Conservation (phyloP, 2,329 filamentous ascomycete species). For the Paraphoma chrysanthemicola region DNA sequence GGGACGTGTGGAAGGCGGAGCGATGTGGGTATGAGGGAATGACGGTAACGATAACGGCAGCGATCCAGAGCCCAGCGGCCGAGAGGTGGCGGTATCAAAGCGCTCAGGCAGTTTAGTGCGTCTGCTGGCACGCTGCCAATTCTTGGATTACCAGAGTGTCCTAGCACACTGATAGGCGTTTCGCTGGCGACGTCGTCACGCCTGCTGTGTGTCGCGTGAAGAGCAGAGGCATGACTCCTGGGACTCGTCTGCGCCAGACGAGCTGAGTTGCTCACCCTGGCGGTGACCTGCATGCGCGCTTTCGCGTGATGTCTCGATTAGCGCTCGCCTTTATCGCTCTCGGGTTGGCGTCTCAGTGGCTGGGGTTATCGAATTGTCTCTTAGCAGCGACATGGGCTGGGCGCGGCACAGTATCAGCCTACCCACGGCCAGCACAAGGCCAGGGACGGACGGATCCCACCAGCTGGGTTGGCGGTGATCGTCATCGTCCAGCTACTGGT, state of each 20-base stretch:
- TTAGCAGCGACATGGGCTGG: slow-evolving; percentile 10
- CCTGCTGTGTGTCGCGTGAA: no score
- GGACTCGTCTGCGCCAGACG: no score
- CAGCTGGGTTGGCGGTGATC: neutral
- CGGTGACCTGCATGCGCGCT: slow-evolving; percentile 1
- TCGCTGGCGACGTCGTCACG: no score
- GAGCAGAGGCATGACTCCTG: no score
- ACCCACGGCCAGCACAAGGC: no score
- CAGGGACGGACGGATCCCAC: no score
- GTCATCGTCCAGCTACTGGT: neutral
- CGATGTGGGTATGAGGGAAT: slow-evolving; percentile 17
- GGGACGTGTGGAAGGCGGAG: slow-evolving; percentile 17
- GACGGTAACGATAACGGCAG: neutral
- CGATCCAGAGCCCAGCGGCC: slow-evolving; percentile 27
- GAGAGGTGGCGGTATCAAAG: slow-evolving; percentile 28
- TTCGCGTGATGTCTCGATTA: neutral
- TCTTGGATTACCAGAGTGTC: no score
- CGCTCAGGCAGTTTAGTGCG: neutral
- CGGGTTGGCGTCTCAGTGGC: slow-evolving; percentile 19
- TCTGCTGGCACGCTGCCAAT: no score
- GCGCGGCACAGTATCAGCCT: no score
- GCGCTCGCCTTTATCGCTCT: slow-evolving; percentile 13
- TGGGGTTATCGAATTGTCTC: slow-evolving; percentile 10
- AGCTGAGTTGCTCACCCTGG: no score
- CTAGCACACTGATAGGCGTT: no score